phyloP scores from a whole-genome alignment of 2,329 filamentous ascomycete species.

The Trichoderma arundinaceum region DNA sequence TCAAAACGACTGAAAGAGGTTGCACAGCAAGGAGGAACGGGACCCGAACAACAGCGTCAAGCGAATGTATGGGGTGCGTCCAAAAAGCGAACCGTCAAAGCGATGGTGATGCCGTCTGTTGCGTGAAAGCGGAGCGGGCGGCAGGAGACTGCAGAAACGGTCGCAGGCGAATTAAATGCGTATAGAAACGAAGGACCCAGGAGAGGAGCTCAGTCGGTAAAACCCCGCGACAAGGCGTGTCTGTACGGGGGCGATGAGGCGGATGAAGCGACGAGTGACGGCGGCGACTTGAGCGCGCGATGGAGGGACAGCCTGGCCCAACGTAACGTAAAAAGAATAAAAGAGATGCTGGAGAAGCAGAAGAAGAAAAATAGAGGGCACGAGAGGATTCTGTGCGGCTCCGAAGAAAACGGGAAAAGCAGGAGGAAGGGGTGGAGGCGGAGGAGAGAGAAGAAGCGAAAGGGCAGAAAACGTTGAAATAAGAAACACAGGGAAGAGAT shows the following conservation, averaged over 20 bases:
- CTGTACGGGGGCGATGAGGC: neutral
- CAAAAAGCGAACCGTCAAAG: constrained; percentile 51
- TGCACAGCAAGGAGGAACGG: constrained; percentile 37
- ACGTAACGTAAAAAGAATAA: constrained; percentile 10
- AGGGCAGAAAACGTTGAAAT: constrained; percentile 35
- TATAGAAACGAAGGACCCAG: constrained; percentile 48
- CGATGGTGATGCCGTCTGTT: constrained; percentile 34
- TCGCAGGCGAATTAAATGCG: constrained; percentile 37
- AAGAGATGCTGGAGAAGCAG: constrained; percentile 13
- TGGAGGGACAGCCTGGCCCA: constrained; percentile 33
- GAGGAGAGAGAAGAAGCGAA: constrained; percentile 39
- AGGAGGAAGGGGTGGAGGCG: constrained; percentile 35
- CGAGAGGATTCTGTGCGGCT: constrained; percentile 42
- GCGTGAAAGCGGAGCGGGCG: neutral
- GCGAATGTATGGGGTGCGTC: constrained; percentile 47
- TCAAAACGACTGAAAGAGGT: constrained; percentile 45
- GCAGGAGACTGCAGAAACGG: constrained; percentile 12
- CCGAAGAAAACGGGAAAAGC: constrained; percentile 37
- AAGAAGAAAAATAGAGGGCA: constrained; percentile 36
- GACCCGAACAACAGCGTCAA: constrained; percentile 53
- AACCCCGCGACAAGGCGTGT: constrained; percentile 34
- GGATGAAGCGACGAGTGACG: constrained; percentile 20
- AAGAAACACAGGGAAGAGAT: constrained; percentile 43
- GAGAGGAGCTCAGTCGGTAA: constrained; percentile 41
- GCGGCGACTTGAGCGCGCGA: constrained; percentile 26